Percentiles rank a stretch among this genome's conserved stretches.
Evolutionary conservation across 1,284 basidiomycete species (phyloP).

Genomic region (Malassezia dermatis): DNA sequence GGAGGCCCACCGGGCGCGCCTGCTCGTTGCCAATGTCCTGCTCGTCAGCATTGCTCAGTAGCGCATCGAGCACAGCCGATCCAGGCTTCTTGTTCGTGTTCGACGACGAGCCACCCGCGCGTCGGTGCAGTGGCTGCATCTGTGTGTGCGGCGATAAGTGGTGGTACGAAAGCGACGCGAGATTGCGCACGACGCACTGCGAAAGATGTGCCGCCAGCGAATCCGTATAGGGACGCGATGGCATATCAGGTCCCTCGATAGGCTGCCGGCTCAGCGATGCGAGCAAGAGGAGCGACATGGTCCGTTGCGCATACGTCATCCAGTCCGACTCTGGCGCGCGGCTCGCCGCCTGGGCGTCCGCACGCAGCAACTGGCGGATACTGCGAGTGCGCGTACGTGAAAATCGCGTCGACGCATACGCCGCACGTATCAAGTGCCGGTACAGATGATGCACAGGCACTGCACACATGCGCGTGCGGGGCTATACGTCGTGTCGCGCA

Average conservation of each 20-base stretch:
- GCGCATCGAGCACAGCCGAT: background rate
- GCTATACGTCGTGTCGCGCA: background rate
- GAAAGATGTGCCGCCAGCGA: slow-evolving; percentile 14
- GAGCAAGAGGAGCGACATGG: slow-evolving; percentile 9
- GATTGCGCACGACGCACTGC: slow-evolving; percentile 24
- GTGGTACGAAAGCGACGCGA: slow-evolving; percentile 35
- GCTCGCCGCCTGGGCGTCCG: slow-evolving; percentile 1
- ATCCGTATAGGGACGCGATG: background rate
- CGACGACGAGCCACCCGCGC: slow-evolving; percentile 3
- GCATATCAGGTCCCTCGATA: background rate
- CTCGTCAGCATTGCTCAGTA: background rate
- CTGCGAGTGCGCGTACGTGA: slow-evolving; percentile 4
- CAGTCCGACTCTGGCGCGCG: background rate
- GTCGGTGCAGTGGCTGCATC: slow-evolving; percentile 25
- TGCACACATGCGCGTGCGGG: background rate
- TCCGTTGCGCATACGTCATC: slow-evolving; percentile 1
- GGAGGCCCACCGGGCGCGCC: background rate
- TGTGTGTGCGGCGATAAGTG: slow-evolving; percentile 40
- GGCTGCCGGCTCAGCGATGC: slow-evolving; percentile 3
- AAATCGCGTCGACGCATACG: slow-evolving; percentile 4
- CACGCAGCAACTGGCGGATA: slow-evolving; percentile 13
- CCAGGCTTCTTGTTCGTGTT: background rate
- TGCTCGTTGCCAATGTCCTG: background rate
- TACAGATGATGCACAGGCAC: slow-evolving; percentile 5
- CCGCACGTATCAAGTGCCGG: slow-evolving; percentile 14